A percentile compares a stretch with the other conserved stretches of the same genome.
phyloP scores from a whole-genome alignment of 352 stramenopile genomes.

The Phytophthora crassamura region DNA sequence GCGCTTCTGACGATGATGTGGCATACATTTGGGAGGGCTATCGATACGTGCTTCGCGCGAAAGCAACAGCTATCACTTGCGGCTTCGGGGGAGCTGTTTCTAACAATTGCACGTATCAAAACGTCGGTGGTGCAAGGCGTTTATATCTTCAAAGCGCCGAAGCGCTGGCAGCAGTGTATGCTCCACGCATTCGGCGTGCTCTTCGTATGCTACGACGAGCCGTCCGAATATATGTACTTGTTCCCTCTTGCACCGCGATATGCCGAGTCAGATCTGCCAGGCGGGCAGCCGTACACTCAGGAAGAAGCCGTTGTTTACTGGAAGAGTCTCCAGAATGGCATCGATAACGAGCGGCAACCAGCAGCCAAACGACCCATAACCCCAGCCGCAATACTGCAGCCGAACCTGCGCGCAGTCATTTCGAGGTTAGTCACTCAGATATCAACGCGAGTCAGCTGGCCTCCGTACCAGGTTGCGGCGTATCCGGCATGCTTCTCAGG shows the following conservation, averaged over 20 bases:
- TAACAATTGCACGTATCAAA: conserved; percentile 4
- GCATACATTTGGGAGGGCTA: conserved; percentile 10
- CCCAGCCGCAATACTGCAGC: conserved; percentile 75
- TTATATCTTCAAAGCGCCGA: conserved; percentile 2
- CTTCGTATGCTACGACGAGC: conserved; percentile 2
- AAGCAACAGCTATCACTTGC: conserved; percentile 6
- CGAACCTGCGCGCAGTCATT: conserved; percentile 53
- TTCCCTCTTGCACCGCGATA: neutral
- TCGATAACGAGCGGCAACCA: neutral
- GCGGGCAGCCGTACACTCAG: neutral
- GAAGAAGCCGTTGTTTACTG: conserved; percentile 8
- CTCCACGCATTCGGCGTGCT: conserved; percentile 3
- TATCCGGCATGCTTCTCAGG: conserved; percentile 87
- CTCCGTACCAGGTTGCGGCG: conserved; percentile 77
- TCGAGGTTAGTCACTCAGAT: conserved; percentile 1
- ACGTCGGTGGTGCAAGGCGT: conserved; percentile 12
- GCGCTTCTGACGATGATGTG: conserved; percentile 17
- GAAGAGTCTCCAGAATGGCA: neutral
- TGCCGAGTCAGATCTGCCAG: conserved; percentile 1
- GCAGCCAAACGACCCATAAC: conserved; percentile 54
- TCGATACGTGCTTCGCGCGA: neutral
- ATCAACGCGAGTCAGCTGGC: neutral
- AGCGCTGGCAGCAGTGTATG: conserved; percentile 6
- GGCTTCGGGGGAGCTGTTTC: neutral
- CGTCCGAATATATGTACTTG: neutral